Evolutionary conservation across 495 filamentous ascomycete genomes (phyloP).

Genomic region (Darksidea phi): DNA sequence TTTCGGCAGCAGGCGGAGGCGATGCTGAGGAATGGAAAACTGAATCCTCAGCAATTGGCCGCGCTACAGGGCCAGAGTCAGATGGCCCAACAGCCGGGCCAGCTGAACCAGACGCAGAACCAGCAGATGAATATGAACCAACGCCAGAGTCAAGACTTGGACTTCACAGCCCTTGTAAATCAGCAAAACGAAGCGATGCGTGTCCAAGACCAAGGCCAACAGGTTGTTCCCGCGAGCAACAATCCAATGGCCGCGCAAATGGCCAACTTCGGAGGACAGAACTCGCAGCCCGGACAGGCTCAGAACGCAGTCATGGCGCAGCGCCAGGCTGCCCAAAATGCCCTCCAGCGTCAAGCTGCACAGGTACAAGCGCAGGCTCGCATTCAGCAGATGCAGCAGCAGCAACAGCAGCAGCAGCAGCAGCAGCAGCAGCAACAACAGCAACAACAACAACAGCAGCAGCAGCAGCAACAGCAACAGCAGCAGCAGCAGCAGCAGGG

Average conservation of each 20-base stretch:
- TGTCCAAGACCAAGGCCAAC: constrained; percentile 63
- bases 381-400: constrained; percentile 1
- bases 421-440: constrained; percentile 44
- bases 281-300: constrained; percentile 45
- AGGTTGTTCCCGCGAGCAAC: constrained; percentile 66
- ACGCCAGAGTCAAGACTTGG: constrained; percentile 49
- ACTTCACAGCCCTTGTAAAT: constrained; percentile 57
- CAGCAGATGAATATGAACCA: constrained; percentile 37
- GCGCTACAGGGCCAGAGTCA: constrained; percentile 11
- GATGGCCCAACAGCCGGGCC: constrained; percentile 16
- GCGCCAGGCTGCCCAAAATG: constrained; percentile 39
- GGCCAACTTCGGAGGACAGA: constrained; percentile 47
- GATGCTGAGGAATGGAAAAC: constrained; percentile 26
- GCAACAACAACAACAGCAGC: constrained; percentile 36
- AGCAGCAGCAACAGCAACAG: not conserved
- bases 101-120: constrained; percentile 47
- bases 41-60: constrained; percentile 9
- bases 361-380: constrained; percentile 45
- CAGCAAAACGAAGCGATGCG: constrained; percentile 63
- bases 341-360: constrained; percentile 46
- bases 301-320: constrained; percentile 41
- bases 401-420: constrained; percentile 14
- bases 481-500: constrained; percentile 10
- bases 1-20: constrained; percentile 53
- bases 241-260: constrained; percentile 50